These are phyloP conservation scores for Leishmania turanica DNA, from an alignment of 208 protist genomes.

Conservation along the genomic window DNA sequence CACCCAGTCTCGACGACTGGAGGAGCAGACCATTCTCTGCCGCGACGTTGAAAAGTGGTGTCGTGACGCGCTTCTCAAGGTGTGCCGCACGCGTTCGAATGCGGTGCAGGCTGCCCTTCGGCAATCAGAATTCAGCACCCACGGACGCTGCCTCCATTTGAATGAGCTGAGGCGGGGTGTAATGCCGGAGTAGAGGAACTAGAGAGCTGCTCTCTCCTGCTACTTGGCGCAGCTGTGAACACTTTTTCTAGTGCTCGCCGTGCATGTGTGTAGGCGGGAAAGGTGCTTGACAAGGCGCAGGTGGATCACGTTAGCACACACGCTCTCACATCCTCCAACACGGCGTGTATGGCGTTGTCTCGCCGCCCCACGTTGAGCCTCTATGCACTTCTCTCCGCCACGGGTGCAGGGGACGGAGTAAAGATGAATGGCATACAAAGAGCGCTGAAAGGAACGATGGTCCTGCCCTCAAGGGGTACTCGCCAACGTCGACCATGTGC, in stretches of 20 bases:
- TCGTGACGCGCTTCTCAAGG: constrained; percentile 60
- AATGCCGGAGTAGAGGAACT: constrained; percentile 38
- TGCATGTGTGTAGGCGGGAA: not conserved
- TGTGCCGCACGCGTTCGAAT: constrained; percentile 35
- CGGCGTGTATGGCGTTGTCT: not conserved
- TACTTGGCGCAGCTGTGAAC: not conserved
- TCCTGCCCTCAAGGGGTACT: not conserved
- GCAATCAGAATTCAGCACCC: constrained; percentile 54
- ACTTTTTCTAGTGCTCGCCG: constrained; percentile 14
- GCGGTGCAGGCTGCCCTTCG: constrained; percentile 32
- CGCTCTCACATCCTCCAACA: not conserved
- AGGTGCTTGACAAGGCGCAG: not conserved
- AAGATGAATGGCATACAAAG: not conserved
- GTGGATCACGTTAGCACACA: not conserved
- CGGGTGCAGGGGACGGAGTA: not conserved
- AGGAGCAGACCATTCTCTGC: constrained; percentile 36
- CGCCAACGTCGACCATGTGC: not conserved
- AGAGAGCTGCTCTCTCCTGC: not conserved
- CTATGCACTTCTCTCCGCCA: not conserved
- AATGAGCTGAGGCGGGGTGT: constrained; percentile 83
- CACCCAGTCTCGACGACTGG: constrained; percentile 16
- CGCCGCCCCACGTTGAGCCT: not conserved
- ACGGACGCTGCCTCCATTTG: constrained; percentile 58
- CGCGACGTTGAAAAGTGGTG: constrained; percentile 62
- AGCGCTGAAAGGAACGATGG: not conserved